These are phyloP conservation scores for Cryptosporidium sp. DNA, from an alignment of 169 alveolate species.

Conservation along the genomic window DNA sequence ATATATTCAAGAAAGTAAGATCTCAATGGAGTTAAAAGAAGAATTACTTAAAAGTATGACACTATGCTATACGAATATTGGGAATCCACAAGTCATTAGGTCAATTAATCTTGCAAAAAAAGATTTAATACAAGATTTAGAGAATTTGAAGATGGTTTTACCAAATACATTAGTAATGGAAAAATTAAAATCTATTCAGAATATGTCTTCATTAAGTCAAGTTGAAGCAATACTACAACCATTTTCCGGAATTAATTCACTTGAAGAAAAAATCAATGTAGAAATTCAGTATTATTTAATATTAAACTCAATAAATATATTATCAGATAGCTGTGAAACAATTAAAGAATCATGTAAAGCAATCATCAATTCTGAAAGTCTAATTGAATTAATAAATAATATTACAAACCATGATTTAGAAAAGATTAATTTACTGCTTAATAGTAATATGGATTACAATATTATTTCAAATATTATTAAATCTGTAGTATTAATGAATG, in stretches of 20 bases:
- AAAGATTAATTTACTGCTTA: conserved; percentile 20
- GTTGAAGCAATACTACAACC: conserved; percentile 25
- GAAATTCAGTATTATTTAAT: conserved; percentile 54
- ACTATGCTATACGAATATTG: conserved; percentile 58
- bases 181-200: conserved; percentile 12
- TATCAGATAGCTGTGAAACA: conserved; percentile 33
- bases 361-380: conserved; percentile 57
- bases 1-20: conserved; percentile 19
- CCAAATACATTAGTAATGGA: conserved; percentile 5
- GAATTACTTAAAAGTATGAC: conserved; percentile 70
- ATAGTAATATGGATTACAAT: conserved; percentile 45
- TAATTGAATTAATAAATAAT: conserved; percentile 41
- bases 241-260: conserved; percentile 21
- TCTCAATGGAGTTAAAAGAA: conserved; percentile 34
- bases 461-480: conserved; percentile 16
- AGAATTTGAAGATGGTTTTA: conserved; percentile 3
- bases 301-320: conserved; percentile 21
- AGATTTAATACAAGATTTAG: conserved; percentile 42
- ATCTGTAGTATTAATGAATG: neutral
- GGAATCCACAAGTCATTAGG: conserved; percentile 31
- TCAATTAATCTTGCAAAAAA: conserved; percentile 8
- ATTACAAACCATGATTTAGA: conserved; percentile 39
- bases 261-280: conserved; percentile 33
- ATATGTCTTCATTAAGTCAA: conserved; percentile 3
- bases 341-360: conserved; percentile 55